Conservation (phyloP, 2,329 filamentous ascomycete species). For the Ramularia endophylla region DNA sequence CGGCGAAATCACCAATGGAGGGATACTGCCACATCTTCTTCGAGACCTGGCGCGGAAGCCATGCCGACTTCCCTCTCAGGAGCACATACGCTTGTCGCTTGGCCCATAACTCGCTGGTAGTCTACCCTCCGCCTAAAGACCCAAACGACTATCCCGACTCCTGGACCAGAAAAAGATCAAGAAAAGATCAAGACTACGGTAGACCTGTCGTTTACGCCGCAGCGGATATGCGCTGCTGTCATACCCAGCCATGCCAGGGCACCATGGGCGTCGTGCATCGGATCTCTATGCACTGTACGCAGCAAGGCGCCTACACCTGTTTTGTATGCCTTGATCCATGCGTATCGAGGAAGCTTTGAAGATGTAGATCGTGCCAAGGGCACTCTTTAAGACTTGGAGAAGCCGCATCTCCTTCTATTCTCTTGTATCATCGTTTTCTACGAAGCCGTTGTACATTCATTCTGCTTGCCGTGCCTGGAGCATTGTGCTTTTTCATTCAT, state of each 20-base stretch:
- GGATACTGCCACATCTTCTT: too few species aligned
- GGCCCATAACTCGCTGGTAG: too few species aligned
- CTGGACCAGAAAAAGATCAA: conserved; percentile 4
- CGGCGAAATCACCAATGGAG: too few species aligned
- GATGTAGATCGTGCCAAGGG: conserved; percentile 20
- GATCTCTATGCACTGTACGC: conserved; percentile 4
- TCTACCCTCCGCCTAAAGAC: conserved; percentile 4
- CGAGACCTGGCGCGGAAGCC: too few species aligned
- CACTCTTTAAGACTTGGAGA: conserved; percentile 16
- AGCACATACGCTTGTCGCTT: too few species aligned
- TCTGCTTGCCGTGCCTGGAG: conserved; percentile 16
- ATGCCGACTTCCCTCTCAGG: too few species aligned
- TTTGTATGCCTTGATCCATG: conserved; percentile 12
- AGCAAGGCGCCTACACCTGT: conserved; percentile 17
- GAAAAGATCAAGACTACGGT: conserved; percentile 1
- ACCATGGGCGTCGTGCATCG: conserved; percentile 8
- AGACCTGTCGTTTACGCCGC: conserved; percentile 11
- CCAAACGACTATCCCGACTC: conserved; percentile 4
- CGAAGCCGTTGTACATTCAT: conserved; percentile 1
- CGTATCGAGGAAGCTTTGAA: conserved; percentile 9
- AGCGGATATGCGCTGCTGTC: conserved; percentile 13
- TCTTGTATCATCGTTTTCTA: neutral
- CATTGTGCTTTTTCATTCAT: conserved; percentile 19
- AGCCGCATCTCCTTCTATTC: neutral
- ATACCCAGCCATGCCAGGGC: conserved; percentile 12